A percentile compares a stretch with the other conserved stretches of the same genome.
Conservation (phyloP, 2,329 filamentous ascomycete genomes). For the Ophiocordyceps robertsii region DNA sequence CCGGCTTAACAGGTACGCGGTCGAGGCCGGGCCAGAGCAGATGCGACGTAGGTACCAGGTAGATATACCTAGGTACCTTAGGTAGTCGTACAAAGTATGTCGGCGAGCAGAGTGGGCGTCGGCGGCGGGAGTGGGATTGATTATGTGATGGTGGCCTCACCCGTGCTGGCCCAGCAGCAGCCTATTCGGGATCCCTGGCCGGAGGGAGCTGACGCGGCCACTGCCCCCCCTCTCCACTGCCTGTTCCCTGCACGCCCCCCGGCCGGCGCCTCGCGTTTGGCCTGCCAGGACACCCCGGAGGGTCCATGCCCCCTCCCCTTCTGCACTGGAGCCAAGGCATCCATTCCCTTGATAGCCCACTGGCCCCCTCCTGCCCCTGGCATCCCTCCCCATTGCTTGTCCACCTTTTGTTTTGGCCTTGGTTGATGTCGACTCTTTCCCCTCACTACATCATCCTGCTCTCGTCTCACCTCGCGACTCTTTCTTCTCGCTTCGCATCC, state of each 20-base stretch:
- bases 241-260: constrained; percentile 1
- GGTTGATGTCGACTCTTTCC: not conserved
- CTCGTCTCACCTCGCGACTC: not conserved
- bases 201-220: constrained; percentile 16
- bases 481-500: not conserved
- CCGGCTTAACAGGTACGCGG: too few relatives aligned
- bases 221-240: constrained; percentile 5
- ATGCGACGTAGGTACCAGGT: too few relatives aligned
- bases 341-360: not conserved
- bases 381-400: not conserved
- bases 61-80: too few relatives aligned
- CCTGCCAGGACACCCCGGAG: not conserved
- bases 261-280: not conserved
- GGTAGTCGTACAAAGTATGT: too few relatives aligned
- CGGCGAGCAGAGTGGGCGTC: too few relatives aligned
- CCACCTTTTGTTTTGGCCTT: not conserved
- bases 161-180: too few relatives aligned
- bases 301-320: not conserved
- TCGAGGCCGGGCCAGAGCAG: too few relatives aligned
- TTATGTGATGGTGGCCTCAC: not conserved
- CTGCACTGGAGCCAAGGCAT: not conserved
- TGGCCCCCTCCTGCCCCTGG: too few relatives aligned
- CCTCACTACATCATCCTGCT: not conserved
- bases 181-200: too few relatives aligned
- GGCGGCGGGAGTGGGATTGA: not conserved